Conservation (phyloP, 176 grass and related monocot species). For the Aechmea fasciata region DNA sequence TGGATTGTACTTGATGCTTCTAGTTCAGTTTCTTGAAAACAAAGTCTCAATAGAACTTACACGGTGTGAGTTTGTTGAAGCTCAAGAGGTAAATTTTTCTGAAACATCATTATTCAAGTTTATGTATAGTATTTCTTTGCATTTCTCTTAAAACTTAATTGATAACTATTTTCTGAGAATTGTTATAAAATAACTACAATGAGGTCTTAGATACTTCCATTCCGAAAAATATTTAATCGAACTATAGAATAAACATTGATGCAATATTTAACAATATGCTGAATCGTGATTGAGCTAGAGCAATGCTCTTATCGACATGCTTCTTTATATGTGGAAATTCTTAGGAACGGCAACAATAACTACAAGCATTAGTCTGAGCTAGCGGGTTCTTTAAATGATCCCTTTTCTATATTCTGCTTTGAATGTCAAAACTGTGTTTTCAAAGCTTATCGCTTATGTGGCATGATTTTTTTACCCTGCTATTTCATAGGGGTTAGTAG, state of each 20-base stretch:
- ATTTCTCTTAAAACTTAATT: neutral
- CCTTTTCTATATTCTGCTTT: neutral
- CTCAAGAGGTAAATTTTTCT: slow-evolving; percentile 59
- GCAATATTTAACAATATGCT: too few relatives aligned
- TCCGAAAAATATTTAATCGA: too few relatives aligned
- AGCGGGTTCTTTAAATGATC: neutral
- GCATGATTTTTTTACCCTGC: slow-evolving; percentile 10
- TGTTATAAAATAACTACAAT: neutral
- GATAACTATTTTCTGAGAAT: neutral
- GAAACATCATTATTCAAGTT: neutral
- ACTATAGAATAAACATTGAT: too few relatives aligned
- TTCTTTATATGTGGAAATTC: too few relatives aligned
- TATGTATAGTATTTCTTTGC: neutral
- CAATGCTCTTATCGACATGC: too few relatives aligned
- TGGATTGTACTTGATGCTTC: slow-evolving; percentile 79
- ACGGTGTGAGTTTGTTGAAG: slow-evolving; percentile 90
- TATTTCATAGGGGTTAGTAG: slow-evolving; percentile 50
- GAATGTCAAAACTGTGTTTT: too few relatives aligned
- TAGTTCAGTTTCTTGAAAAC: slow-evolving; percentile 90
- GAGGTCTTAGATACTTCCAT: too few relatives aligned
- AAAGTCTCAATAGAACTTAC: slow-evolving; percentile 87
- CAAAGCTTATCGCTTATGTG: neutral
- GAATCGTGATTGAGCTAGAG: too few relatives aligned
- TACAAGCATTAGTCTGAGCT: too few relatives aligned
- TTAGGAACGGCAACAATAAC: too few relatives aligned